Evolutionary conservation across 352 stramenopile species (phyloP).

Genomic region (Globisporangium mamillatum): DNA sequence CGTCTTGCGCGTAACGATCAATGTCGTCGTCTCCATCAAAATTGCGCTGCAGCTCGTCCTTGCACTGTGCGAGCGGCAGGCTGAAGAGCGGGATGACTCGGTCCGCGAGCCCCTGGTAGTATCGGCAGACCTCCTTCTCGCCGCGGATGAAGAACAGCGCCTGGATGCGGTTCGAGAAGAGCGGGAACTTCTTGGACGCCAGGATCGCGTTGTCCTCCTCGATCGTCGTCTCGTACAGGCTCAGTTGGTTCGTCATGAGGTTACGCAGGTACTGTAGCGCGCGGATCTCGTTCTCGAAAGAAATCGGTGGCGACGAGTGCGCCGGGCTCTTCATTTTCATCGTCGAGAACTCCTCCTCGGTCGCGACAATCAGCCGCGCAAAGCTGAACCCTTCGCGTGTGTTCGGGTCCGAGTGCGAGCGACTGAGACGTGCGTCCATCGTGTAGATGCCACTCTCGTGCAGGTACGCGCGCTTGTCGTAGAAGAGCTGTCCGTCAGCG

Average conservation of each 20-base stretch:
- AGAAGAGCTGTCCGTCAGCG: slow-evolving; percentile 70
- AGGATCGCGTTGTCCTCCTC: slow-evolving; percentile 85
- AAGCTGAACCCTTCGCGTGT: slow-evolving; percentile 87
- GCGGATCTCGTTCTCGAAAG: slow-evolving; percentile 83
- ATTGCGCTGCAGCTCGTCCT: slow-evolving; percentile 66
- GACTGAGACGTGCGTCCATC: slow-evolving; percentile 84
- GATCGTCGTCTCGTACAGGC: slow-evolving; percentile 82
- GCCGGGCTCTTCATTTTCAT: slow-evolving; percentile 81
- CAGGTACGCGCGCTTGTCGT: slow-evolving; percentile 82
- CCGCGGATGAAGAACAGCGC: slow-evolving; percentile 87
- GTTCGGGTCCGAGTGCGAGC: slow-evolving; percentile 81
- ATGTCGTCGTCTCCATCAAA: slow-evolving; percentile 81
- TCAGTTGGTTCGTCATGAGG: slow-evolving; percentile 80
- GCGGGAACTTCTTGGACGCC: slow-evolving; percentile 69
- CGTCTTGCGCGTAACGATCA: slow-evolving; percentile 84
- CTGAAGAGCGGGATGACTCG: slow-evolving; percentile 83
- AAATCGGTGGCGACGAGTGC: slow-evolving; percentile 77
- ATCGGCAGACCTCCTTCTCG: slow-evolving; percentile 85
- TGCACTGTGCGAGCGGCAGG: slow-evolving; percentile 60
- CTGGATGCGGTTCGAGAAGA: slow-evolving; percentile 88
- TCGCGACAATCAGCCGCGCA: slow-evolving; percentile 79
- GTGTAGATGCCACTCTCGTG: slow-evolving; percentile 86
- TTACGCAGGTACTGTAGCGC: slow-evolving; percentile 67
- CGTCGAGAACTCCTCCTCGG: slow-evolving; percentile 76
- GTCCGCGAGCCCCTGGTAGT: slow-evolving; percentile 80